Base-by-base conservation (phyloP, 495 filamentous ascomycete species). In the Tuber microsphaerosporum region DNA sequence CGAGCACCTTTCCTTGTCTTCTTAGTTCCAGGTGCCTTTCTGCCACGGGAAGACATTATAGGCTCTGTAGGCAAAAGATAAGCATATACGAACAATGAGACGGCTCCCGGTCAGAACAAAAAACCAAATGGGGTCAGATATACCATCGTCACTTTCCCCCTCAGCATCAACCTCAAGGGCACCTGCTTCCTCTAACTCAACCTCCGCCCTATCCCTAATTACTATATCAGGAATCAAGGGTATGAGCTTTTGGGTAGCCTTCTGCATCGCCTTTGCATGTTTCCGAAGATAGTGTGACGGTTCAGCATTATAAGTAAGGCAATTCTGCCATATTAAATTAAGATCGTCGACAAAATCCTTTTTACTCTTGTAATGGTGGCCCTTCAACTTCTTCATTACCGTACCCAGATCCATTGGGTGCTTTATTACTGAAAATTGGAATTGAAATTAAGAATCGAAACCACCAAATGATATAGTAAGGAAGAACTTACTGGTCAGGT, bases 321-420 rank as follows among this genome's bases (percentile, higher is more conserved):
- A 98, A 81, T 99, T 99, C 44, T 90, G 87, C 95, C 95, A 99
- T 68, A 99, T 99, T 31, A 97, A 87, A 80, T 94, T 93, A 37
- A 98, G 86, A 76, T 99, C 95, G 71, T 91, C 89, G 45, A 97
- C 93, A 78, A 99, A 99, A 19, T 99, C 95, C 73, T 91, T 87
- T 86, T 99, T 99, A 70, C 93, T 97, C 83, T 92, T 94, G 86
- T 97, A 99, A 34, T 88, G 87, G 19, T 95, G 84, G 4, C 88
- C 86, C 83, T 97, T 97, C 45, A 99, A 89, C 85, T 97, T 98
- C 86, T 99, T 99, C 48, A 95, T 94, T 92, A 99, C 97, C 46
- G 90, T 91, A 56, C 96, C 95, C 68, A 99, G 89, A 83, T 99
- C 95, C 95, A 99, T 99, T 0, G 95, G 96, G 43, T 94, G 90